Evolutionary conservation across 2,329 filamentous ascomycete species (phyloP), one percentile per base, ranked within the genome.

Genomic region (Aspergillus sp.): DNA sequence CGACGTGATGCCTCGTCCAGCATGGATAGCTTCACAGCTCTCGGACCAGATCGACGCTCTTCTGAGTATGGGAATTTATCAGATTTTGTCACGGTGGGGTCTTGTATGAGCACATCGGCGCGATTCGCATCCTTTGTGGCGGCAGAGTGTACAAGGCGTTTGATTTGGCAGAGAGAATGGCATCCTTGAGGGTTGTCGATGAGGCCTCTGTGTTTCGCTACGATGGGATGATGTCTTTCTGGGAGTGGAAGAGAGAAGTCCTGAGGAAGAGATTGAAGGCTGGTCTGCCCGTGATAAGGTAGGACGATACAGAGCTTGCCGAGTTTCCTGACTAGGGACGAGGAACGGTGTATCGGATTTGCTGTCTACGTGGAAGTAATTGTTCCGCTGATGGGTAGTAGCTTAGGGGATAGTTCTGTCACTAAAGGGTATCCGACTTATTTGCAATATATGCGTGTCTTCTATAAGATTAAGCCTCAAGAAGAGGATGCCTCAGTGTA

Each of bases 31-130:
- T 13, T 4, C 38, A 7, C 7, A 23, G 13, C 11, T 54, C 1
- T 7, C 10, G 3, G 3, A 4, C 2, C 11, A 45, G 16, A 40
- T 54, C 4, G 20, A 10, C 2, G 1, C 0, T 5, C 25, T 54
- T 16, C 16, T 50, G 3, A 3, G 1, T 5, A 16, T 50, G 36
- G n/a, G 23, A n/a, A n/a, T n/a, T 4, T 44, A 41, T 29, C 7
- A 29, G 5, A 4, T 3, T 16, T 2, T 7, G 1, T 2, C 50
- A 44, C 23, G 47, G 47, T 9, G 34, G 14, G 25, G 4, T 43
- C 6, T 14, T 56, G 6, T 56, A 53, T 34, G 50, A 56, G 5
- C 47, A 29, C 9, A 47, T 56, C 25, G 54, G 50, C 2, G 44
- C 6, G 2, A 53, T 53, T 7, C 14, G 25, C 2, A 36, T 56